phyloP scores from a whole-genome alignment of 352 stramenopile species.

The Pythium aquatile region DNA sequence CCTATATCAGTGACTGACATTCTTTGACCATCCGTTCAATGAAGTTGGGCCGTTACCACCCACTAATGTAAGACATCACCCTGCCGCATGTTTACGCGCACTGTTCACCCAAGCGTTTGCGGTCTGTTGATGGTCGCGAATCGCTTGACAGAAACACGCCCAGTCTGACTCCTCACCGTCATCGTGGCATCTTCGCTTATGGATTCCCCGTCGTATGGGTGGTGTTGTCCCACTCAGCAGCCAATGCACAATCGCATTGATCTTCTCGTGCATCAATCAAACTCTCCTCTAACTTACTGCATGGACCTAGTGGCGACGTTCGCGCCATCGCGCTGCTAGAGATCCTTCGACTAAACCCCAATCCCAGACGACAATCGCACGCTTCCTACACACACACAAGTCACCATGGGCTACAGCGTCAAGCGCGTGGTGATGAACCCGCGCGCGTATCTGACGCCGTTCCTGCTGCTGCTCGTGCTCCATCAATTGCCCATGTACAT shows the following conservation, averaged over 20 bases:
- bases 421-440: constrained; percentile 80
- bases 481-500: constrained; percentile 73
- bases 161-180: neutral
- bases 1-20: neutral
- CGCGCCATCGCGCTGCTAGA: neutral
- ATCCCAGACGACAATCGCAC: neutral
- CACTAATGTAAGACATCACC: neutral
- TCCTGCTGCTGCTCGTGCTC: constrained; percentile 48
- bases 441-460: constrained; percentile 66
- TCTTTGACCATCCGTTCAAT: too few relatives aligned
- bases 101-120: neutral
- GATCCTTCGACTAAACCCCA: neutral
- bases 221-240: neutral
- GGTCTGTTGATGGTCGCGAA: neutral
- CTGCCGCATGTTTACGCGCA: neutral
- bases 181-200: neutral
- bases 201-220: neutral
- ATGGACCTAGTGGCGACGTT: neutral
- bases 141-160: neutral
- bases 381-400: neutral
- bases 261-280: neutral
- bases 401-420: constrained; percentile 33
- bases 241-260: neutral
- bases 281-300: too few relatives aligned
- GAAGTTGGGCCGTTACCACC: neutral